Base-by-base conservation (phyloP, 306 rosid genomes). In the Dalbergia cochinchinensis region DNA sequence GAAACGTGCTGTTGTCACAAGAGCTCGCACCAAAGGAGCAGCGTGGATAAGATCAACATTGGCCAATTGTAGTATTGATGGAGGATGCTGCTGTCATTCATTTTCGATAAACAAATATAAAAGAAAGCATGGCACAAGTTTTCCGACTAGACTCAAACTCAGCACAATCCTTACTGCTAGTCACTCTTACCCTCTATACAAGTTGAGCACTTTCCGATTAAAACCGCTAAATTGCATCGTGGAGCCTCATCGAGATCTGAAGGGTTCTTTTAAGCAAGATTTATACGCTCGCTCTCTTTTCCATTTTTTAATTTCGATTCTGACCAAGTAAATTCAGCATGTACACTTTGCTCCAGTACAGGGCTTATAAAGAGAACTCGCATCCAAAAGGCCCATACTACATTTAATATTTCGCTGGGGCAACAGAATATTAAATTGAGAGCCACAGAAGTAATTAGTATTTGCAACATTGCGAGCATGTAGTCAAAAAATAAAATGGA, bases 11-110 rank as follows among this genome's bases (percentile, higher is more conserved):
- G 50, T 68, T 55, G 33, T 67, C 76, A 68, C 69, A 68, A 20
- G 58, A 20, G 66, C 50, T 57, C n/a, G 42, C 33, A 34, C 20
- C 44, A 13, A 0, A 37, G 10, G 16, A 44, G 48, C 58, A 44
- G 44, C 45, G 60, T 75, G 77, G 83, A 79, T 71, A 62, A 71
- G 83, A 79, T 79, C 78, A 62, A 71, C 35, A 11, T 54, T 5
- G 11, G 18, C 11, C 13, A 44, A 11, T 18, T 58, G 69, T 48
- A 22, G 45, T 26, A 12, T 8, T 44, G 19, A 58, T 57, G 82
- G 62, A 78, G 41, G 59, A n/a, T 68, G 81, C 64, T 68, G 18
- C 64, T 68, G 31, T 77, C 82, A 68, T 59, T 57, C 69, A 31
- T 31, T 78, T 15, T 57, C 22, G 34, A 33, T 42, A 55, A 66